These are phyloP conservation scores for Streptanthus diversifolius DNA, from an alignment of 345 rosid genomes.

Conservation along the genomic window DNA sequence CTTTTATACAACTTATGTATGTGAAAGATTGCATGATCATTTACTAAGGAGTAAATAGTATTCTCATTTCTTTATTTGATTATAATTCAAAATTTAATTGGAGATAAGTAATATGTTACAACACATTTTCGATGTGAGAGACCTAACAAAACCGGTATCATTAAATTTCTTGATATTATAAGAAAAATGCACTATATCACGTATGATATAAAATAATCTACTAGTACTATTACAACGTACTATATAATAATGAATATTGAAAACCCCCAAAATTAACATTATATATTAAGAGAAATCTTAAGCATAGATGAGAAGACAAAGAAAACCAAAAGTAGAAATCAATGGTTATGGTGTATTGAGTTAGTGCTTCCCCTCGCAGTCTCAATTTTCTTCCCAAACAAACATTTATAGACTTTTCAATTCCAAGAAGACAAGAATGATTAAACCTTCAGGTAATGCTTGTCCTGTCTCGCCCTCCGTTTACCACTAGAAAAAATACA, in stretches of 20 bases:
- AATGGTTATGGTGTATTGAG: constrained; percentile 14
- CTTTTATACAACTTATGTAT: not conserved
- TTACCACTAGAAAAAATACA: constrained; percentile 17
- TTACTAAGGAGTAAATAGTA: not conserved
- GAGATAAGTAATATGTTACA: not conserved
- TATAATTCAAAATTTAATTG: not conserved
- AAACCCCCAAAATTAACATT: not conserved
- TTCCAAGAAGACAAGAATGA: not conserved
- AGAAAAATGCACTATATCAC: not conserved
- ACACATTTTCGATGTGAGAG: not conserved
- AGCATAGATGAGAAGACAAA: not conserved
- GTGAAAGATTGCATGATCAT: not conserved
- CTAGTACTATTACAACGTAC: not conserved
- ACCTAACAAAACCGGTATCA: not conserved
- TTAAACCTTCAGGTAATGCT: constrained; percentile 34
- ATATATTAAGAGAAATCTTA: not conserved
- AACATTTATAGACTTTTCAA: constrained; percentile 16
- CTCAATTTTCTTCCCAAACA: constrained; percentile 4
- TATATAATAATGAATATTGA: not conserved
- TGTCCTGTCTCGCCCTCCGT: constrained; percentile 4
- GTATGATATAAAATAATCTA: not conserved
- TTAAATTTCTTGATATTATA: not conserved
- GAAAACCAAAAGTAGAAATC: not conserved
- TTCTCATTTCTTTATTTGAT: not conserved
- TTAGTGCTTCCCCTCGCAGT: constrained; percentile 32